Evolutionary conservation across 306 rosid species (phyloP).

Genomic region (Leucaena leucocephala): DNA sequence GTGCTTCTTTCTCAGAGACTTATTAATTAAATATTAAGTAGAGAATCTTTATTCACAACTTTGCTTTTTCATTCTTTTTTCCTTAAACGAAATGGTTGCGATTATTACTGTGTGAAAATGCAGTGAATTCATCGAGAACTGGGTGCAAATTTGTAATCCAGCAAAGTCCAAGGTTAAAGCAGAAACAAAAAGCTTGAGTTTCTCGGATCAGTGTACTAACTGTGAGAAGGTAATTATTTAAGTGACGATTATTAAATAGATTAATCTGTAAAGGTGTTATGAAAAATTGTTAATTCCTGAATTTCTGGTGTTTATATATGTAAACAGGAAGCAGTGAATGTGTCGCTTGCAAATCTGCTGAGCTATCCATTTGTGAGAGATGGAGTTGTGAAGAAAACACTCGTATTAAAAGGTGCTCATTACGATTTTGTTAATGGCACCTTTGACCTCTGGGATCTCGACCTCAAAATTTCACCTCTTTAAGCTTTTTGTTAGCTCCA

Average conservation of each 20-base stretch:
- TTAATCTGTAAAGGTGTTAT: neutral
- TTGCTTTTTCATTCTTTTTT: neutral
- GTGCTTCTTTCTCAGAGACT: slow-evolving; percentile 12
- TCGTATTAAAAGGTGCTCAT: slow-evolving; percentile 80
- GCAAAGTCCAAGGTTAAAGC: slow-evolving; percentile 69
- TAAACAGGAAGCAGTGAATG: slow-evolving; percentile 93
- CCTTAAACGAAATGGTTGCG: neutral
- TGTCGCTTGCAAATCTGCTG: slow-evolving; percentile 81
- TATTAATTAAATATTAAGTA: slow-evolving; percentile 7
- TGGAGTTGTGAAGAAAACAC: slow-evolving; percentile 50
- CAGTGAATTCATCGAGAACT: slow-evolving; percentile 91
- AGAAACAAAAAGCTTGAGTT: slow-evolving; percentile 42
- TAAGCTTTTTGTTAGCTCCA: neutral
- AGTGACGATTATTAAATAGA: neutral
- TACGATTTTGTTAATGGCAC: slow-evolving; percentile 75
- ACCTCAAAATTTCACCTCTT: slow-evolving; percentile 54
- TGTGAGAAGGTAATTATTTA: slow-evolving; percentile 73
- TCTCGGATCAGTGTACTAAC: slow-evolving; percentile 72
- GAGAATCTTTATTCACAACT: slow-evolving; percentile 18
- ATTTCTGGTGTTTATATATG: neutral
- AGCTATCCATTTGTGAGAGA: slow-evolving; percentile 88
- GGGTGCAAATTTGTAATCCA: slow-evolving; percentile 83
- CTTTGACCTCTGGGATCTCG: slow-evolving; percentile 86
- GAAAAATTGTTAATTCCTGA: neutral
- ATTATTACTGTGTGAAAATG: neutral